phyloP scores from a whole-genome alignment of 345 rosid genomes.

The Mallotus nudiflorus region DNA sequence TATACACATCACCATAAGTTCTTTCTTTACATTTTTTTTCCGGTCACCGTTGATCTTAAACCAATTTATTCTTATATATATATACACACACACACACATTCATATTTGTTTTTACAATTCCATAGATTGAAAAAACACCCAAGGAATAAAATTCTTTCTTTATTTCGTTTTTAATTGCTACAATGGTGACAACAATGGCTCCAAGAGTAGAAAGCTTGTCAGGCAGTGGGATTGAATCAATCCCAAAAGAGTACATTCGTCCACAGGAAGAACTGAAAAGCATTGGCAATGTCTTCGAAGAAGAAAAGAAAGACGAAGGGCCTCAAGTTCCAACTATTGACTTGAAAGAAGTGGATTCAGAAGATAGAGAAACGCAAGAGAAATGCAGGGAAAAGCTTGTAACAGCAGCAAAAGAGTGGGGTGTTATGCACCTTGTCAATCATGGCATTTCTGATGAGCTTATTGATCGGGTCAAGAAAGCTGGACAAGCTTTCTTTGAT shows the following conservation, averaged over 20 bases:
- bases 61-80: no score
- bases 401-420: slow-evolving; percentile 74
- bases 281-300: slow-evolving; percentile 73
- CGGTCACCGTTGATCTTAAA: no score
- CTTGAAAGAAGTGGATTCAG: slow-evolving; percentile 55
- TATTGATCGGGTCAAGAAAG: slow-evolving; percentile 58
- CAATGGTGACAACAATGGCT: slow-evolving; percentile 33
- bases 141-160: no score
- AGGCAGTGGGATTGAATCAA: slow-evolving; percentile 64
- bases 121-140: no score
- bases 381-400: slow-evolving; percentile 55
- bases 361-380: slow-evolving; percentile 38
- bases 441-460: slow-evolving; percentile 70
- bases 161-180: not conserved
- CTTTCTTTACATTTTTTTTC: no score
- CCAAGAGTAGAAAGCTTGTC: slow-evolving; percentile 73
- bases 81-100: no score
- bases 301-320: slow-evolving; percentile 72
- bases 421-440: slow-evolving; percentile 93
- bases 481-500: slow-evolving; percentile 61
- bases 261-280: slow-evolving; percentile 71
- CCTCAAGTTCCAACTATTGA: slow-evolving; percentile 85
- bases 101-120: no score
- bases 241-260: slow-evolving; percentile 79
- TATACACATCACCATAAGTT: no score